phyloP scores from a whole-genome alignment of 2,329 filamentous ascomycete species.

The Microsporum ferrugineum region DNA sequence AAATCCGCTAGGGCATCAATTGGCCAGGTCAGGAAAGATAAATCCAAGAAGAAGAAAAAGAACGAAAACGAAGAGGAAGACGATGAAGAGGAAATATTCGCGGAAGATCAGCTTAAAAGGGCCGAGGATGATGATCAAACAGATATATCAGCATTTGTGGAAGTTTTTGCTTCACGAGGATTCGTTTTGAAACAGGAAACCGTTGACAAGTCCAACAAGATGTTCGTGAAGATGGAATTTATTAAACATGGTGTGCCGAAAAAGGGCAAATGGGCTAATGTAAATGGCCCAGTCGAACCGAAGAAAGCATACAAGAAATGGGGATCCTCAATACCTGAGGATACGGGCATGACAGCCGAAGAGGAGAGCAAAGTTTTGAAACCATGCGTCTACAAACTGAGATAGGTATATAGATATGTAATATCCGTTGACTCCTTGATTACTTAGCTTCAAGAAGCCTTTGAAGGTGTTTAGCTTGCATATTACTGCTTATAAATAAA shows the following conservation, averaged over 20 bases:
- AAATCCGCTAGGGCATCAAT: background rate
- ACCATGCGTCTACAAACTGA: constrained; percentile 90
- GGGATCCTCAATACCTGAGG: constrained; percentile 47
- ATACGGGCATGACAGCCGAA: constrained; percentile 45
- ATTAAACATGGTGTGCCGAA: constrained; percentile 66
- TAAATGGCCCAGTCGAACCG: background rate
- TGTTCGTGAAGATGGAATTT: constrained; percentile 98
- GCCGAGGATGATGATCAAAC: constrained; percentile 58
- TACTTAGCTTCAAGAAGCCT: background rate
- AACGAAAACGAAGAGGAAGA: constrained; percentile 42
- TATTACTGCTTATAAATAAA: background rate
- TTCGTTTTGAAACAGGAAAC: constrained; percentile 67
- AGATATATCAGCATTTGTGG: constrained; percentile 76
- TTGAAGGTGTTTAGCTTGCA: background rate
- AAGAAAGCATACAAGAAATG: constrained; percentile 35
- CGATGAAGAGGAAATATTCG: constrained; percentile 48
- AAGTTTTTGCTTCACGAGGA: constrained; percentile 66
- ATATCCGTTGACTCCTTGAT: background rate
- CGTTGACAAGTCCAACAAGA: constrained; percentile 80
- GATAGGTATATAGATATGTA: constrained; percentile 37
- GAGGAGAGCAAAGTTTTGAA: constrained; percentile 66
- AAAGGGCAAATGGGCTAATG: constrained; percentile 56
- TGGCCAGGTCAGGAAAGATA: constrained; percentile 38
- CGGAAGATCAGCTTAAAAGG: constrained; percentile 46
- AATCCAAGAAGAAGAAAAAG: constrained; percentile 31